A percentile compares a stretch with the other conserved stretches of the same genome.
Evolutionary conservation across 805 yeast species (phyloP).

Genomic region (Yamadazyma paraphyllophila): DNA sequence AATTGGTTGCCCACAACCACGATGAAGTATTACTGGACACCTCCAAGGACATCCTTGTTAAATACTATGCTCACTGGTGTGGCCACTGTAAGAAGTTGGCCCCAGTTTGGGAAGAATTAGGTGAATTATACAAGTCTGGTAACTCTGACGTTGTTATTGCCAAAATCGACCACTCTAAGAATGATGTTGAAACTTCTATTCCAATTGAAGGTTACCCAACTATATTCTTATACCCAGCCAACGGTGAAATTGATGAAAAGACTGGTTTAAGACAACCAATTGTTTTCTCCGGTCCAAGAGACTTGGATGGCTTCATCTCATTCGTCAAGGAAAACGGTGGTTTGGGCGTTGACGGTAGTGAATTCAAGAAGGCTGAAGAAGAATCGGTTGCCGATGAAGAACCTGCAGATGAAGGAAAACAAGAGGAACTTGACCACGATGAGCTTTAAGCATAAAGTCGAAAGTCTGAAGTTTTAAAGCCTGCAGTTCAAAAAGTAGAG

Average conservation of each 20-base stretch:
- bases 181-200: slow-evolving; percentile 71
- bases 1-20: slow-evolving; percentile 82
- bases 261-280: slow-evolving; percentile 53
- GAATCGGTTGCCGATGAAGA: slow-evolving; percentile 32
- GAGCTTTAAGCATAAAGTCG: slow-evolving; percentile 33
- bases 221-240: slow-evolving; percentile 83
- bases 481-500: neutral
- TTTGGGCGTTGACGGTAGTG: slow-evolving; percentile 53
- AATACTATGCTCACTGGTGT: slow-evolving; percentile 97
- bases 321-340: slow-evolving; percentile 74
- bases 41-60: slow-evolving; percentile 72
- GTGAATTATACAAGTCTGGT: slow-evolving; percentile 58
- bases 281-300: slow-evolving; percentile 68
- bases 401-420: slow-evolving; percentile 24
- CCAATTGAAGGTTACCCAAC: slow-evolving; percentile 92
- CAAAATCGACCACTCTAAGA: slow-evolving; percentile 83
- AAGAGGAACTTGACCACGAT: slow-evolving; percentile 36
- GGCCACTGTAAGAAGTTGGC: slow-evolving; percentile 93
- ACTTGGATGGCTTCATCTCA: slow-evolving; percentile 62
- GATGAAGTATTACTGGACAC: slow-evolving; percentile 59
- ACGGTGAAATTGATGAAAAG: slow-evolving; percentile 40
- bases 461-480: too few species aligned
- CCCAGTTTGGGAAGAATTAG: slow-evolving; percentile 86
- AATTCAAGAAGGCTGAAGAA: slow-evolving; percentile 24
- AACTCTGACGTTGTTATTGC: slow-evolving; percentile 61